phyloP scores from a whole-genome alignment of 1,284 basidiomycete genomes.

The Cryptococcus sp. region DNA sequence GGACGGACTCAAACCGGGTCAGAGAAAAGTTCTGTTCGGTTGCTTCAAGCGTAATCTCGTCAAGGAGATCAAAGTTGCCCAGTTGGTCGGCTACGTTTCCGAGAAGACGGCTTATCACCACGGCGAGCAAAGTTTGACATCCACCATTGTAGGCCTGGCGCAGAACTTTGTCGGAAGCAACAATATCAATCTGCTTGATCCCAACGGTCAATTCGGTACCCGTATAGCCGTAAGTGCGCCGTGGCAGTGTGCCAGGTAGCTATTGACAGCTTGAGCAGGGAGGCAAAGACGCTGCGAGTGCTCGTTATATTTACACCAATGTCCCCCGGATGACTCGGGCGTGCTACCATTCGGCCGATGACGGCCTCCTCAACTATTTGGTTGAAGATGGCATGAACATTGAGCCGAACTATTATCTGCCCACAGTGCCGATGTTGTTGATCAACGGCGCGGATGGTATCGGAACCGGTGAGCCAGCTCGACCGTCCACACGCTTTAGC shows the following conservation, averaged over 20 bases:
- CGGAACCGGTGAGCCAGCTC: constrained; percentile 70
- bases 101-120: constrained; percentile 97
- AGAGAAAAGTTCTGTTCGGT: constrained; percentile 93
- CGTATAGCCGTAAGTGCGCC: constrained; percentile 57
- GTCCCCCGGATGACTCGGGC: constrained; percentile 74
- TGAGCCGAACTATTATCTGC: constrained; percentile 95
- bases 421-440: constrained; percentile 83
- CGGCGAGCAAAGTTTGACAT: constrained; percentile 81
- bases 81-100: constrained; percentile 90
- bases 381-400: constrained; percentile 86
- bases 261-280: constrained; percentile 58
- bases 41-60: constrained; percentile 94
- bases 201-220: constrained; percentile 96
- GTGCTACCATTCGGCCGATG: constrained; percentile 82
- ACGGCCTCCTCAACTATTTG: constrained; percentile 77
- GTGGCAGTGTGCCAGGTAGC: not conserved
- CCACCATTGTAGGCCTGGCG: constrained; percentile 91
- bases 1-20: constrained; percentile 98
- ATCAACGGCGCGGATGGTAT: constrained; percentile 97
- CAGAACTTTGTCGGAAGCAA: constrained; percentile 96
- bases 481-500: not conserved
- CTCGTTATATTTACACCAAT: constrained; percentile 95
- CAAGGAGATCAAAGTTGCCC: constrained; percentile 93
- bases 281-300: constrained; percentile 93
- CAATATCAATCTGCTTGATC: constrained; percentile 87